Percentiles rank a stretch among this genome's conserved stretches.
Conservation (phyloP, 2,329 filamentous ascomycete genomes). For the Colletotrichum eremochloae region DNA sequence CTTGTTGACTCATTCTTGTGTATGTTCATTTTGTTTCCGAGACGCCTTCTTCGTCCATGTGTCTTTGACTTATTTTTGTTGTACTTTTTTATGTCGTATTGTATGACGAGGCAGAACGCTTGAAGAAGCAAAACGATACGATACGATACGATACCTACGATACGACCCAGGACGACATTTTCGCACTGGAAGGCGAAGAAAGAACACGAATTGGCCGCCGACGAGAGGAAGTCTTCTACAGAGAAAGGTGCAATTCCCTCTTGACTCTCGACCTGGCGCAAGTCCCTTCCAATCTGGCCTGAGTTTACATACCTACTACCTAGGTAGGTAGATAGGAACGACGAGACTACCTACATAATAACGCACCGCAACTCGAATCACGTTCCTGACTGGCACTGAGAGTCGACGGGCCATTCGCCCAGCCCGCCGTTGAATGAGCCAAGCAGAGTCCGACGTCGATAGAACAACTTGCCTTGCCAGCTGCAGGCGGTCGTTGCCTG, state of each 20-base stretch:
- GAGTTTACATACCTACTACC: neutral
- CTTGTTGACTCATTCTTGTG: conserved; percentile 9
- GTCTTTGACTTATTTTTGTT: neutral
- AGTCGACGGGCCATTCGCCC: conserved; percentile 4
- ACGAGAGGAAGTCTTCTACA: neutral
- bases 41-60: neutral
- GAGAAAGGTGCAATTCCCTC: neutral
- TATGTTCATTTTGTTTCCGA: conserved; percentile 6
- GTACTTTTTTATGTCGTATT: neutral
- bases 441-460: conserved; percentile 15
- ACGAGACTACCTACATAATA: neutral
- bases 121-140: conserved; percentile 8
- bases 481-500: conserved; percentile 16
- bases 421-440: conserved; percentile 5
- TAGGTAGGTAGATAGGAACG: neutral
- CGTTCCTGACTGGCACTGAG: conserved; percentile 1
- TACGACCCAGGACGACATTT: neutral
- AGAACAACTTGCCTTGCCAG: neutral
- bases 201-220: neutral
- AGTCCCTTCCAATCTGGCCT: neutral
- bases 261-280: neutral
- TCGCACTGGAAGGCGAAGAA: neutral
- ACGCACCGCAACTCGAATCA: neutral
- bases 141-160: neutral
- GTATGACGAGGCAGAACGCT: neutral